A percentile compares a stretch with the other conserved stretches of the same genome.
Conservation (phyloP, 2,329 filamentous ascomycete species). For the Penicillium sp. region DNA sequence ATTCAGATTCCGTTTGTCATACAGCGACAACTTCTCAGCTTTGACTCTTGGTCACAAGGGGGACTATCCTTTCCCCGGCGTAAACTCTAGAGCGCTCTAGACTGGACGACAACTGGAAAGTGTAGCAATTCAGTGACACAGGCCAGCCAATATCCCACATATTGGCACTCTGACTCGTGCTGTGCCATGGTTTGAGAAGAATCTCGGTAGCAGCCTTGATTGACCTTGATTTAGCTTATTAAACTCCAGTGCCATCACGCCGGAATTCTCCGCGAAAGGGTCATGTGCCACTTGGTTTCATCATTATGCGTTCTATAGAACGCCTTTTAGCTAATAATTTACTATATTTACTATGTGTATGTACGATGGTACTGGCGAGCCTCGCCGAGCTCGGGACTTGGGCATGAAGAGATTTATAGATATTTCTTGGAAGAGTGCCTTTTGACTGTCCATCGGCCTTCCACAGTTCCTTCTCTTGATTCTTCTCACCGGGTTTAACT, state of each 20-base stretch:
- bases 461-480: neutral
- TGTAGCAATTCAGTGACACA: neutral
- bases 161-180: neutral
- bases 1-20: neutral
- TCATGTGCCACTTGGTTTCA: neutral
- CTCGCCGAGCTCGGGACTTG: neutral
- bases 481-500: neutral
- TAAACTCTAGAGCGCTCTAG: neutral
- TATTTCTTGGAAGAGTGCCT: neutral
- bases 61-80: no score
- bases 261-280: neutral
- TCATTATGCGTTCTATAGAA: neutral
- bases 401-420: neutral
- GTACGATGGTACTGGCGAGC: neutral
- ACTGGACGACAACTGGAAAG: neutral
- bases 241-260: neutral
- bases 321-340: neutral
- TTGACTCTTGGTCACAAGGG: neutral
- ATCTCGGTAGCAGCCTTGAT: no score
- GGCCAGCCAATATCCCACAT: neutral
- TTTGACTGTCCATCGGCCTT: neutral
- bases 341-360: neutral
- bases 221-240: no score
- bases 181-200: no score
- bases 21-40: neutral